These are phyloP conservation scores for Nicotiana tomentosiformis DNA, from an alignment of 257 asterid genomes.

Conservation along the genomic window DNA sequence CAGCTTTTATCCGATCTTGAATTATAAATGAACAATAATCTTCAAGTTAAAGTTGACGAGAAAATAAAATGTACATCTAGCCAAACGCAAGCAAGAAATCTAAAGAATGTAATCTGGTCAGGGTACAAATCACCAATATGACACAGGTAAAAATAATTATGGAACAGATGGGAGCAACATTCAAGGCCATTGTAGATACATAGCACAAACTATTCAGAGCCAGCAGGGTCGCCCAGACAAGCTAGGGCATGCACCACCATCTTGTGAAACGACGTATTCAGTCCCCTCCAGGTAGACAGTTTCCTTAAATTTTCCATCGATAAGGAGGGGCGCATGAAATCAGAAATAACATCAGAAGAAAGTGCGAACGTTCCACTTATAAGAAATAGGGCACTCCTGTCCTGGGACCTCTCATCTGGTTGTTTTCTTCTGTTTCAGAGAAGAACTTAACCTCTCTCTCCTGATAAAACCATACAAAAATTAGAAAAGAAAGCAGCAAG, in stretches of 20 bases:
- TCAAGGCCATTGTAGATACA: constrained; percentile 22
- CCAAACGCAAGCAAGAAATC: neutral
- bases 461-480: constrained; percentile 25
- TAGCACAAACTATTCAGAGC: constrained; percentile 32
- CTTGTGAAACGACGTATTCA: constrained; percentile 12
- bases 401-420: constrained; percentile 99
- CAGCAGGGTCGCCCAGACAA: constrained; percentile 18
- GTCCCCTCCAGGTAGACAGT: neutral
- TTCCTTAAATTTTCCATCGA: constrained; percentile 1
- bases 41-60: neutral
- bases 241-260: constrained; percentile 6
- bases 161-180: constrained; percentile 7
- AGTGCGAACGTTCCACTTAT: constrained; percentile 18
- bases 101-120: constrained; percentile 1
- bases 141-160: neutral
- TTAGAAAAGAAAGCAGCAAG: neutral
- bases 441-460: constrained; percentile 97
- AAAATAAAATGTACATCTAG: neutral
- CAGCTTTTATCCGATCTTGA: neutral
- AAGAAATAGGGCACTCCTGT: constrained; percentile 95
- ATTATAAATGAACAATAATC: neutral
- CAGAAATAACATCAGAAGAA: constrained; percentile 10
- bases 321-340: neutral
- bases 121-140: constrained; percentile 7
- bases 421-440: constrained; percentile 97